phyloP scores from a whole-genome alignment of 495 filamentous ascomycete genomes.

The Hypoxylon trugodes region DNA sequence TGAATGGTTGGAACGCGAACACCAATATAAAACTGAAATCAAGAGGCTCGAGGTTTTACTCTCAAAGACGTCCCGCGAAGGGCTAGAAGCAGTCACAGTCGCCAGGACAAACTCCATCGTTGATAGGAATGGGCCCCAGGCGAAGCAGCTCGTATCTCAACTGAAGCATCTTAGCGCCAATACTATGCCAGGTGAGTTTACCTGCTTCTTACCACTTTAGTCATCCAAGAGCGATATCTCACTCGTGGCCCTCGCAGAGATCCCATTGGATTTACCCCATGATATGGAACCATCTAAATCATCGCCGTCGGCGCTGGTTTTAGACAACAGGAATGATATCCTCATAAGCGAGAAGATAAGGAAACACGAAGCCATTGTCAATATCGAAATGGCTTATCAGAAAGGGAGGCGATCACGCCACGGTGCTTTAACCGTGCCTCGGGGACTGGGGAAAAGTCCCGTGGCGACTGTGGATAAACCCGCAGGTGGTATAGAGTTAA shows the following conservation, averaged over 20 bases:
- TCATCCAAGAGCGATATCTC: not conserved
- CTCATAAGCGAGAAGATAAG: conserved; percentile 39
- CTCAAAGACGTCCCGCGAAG: conserved; percentile 54
- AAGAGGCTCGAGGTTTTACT: conserved; percentile 59
- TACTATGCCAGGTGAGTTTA: conserved; percentile 11
- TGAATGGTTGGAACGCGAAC: conserved; percentile 53
- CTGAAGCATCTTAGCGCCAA: conserved; percentile 40
- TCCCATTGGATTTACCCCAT: not conserved
- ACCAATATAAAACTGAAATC: conserved; percentile 56
- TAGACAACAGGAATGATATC: conserved; percentile 38
- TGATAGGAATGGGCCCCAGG: conserved; percentile 43
- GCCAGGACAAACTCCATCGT: conserved; percentile 54
- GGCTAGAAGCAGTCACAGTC: conserved; percentile 56
- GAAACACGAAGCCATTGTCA: conserved; percentile 8
- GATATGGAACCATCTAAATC: not conserved
- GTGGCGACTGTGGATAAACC: not conserved
- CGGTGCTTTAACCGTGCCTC: not conserved
- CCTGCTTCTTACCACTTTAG: not conserved
- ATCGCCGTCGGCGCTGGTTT: conserved; percentile 14
- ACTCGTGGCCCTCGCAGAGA: conserved; percentile 7
- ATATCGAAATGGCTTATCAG: not conserved
- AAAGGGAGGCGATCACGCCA: conserved; percentile 3
- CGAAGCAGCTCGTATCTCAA: conserved; percentile 45
- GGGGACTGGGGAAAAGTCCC: not conserved
- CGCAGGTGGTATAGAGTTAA: not conserved